These are phyloP conservation scores for Akanthomyces lecanii DNA, from an alignment of 2,329 filamentous ascomycete species.

Conservation along the genomic window DNA sequence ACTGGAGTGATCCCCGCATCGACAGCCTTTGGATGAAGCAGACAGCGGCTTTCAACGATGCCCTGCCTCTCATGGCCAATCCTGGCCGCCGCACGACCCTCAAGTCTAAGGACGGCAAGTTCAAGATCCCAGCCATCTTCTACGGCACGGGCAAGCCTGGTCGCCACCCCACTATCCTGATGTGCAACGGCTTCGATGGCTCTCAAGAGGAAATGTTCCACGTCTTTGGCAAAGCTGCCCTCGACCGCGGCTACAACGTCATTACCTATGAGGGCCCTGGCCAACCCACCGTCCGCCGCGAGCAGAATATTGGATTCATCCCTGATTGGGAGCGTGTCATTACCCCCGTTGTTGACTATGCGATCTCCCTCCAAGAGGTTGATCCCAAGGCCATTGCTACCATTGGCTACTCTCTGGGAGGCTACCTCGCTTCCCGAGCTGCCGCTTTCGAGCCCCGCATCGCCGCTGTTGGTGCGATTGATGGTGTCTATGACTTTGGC, in stretches of 20 bases:
- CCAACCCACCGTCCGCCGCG: slow-evolving; percentile 37
- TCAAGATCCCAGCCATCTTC: slow-evolving; percentile 35
- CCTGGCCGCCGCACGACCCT: slow-evolving; percentile 34
- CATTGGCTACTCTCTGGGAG: slow-evolving; percentile 39
- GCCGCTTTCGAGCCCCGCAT: slow-evolving; percentile 43
- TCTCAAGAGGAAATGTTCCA: slow-evolving; percentile 42
- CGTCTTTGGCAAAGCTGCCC: slow-evolving; percentile 28
- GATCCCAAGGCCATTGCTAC: slow-evolving; percentile 31
- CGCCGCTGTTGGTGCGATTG: slow-evolving; percentile 36
- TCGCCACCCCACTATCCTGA: slow-evolving; percentile 35
- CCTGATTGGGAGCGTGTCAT: slow-evolving; percentile 40
- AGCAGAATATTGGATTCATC: slow-evolving; percentile 42
- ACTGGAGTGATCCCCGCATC: slow-evolving; percentile 39
- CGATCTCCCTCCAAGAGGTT: slow-evolving; percentile 26
- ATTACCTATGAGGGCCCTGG: slow-evolving; percentile 45
- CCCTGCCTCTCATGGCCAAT: slow-evolving; percentile 30
- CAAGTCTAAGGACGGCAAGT: slow-evolving; percentile 25
- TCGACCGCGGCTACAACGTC: slow-evolving; percentile 39
- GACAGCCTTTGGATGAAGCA: slow-evolving; percentile 34
- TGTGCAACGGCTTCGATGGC: slow-evolving; percentile 41
- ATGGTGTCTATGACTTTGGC: slow-evolving; percentile 35
- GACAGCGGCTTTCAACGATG: slow-evolving; percentile 35
- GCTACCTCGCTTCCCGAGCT: slow-evolving; percentile 36
- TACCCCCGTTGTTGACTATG: slow-evolving; percentile 38
- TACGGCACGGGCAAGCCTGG: slow-evolving; percentile 23